A percentile compares a stretch with the other conserved stretches of the same genome.
Conservation (phyloP, 805 yeast species). For the Candida yuanshanica region DNA sequence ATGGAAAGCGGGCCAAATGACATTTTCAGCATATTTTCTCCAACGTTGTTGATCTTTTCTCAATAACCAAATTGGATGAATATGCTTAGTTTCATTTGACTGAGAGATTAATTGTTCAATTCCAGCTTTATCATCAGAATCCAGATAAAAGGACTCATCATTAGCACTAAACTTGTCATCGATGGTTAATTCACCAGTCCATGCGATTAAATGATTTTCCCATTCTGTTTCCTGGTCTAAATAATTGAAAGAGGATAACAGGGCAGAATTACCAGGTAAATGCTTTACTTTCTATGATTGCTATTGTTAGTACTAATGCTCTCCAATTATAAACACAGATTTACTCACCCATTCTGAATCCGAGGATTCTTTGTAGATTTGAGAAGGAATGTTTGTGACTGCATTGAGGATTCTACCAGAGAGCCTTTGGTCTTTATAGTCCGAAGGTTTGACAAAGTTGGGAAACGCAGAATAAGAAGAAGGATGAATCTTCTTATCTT, state of each 20-base stretch:
- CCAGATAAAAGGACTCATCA: slow-evolving; percentile 58
- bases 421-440: slow-evolving; percentile 19
- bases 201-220: slow-evolving; percentile 85
- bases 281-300: slow-evolving; percentile 44
- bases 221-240: slow-evolving; percentile 64
- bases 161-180: slow-evolving; percentile 8
- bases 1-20: slow-evolving; percentile 92
- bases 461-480: slow-evolving; percentile 10
- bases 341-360: slow-evolving; percentile 24
- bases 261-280: slow-evolving; percentile 77
- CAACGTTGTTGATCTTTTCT: slow-evolving; percentile 76
- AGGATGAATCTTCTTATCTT: slow-evolving; percentile 2
- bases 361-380: slow-evolving; percentile 39
- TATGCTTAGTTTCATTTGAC: slow-evolving; percentile 41
- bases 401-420: slow-evolving; percentile 63
- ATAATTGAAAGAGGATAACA: slow-evolving; percentile 68
- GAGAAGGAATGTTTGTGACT: slow-evolving; percentile 63
- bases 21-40: slow-evolving; percentile 86
- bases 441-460: slow-evolving; percentile 21
- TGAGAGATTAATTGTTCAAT: slow-evolving; percentile 43
- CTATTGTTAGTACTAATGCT: slow-evolving; percentile 27
- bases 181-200: slow-evolving; percentile 82
- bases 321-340: too few relatives aligned
- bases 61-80: slow-evolving; percentile 87
- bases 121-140: slow-evolving; percentile 46